These are phyloP conservation scores for Suhomyces terraborum DNA, from an alignment of 1,139 yeast species.

Conservation along the genomic window DNA sequence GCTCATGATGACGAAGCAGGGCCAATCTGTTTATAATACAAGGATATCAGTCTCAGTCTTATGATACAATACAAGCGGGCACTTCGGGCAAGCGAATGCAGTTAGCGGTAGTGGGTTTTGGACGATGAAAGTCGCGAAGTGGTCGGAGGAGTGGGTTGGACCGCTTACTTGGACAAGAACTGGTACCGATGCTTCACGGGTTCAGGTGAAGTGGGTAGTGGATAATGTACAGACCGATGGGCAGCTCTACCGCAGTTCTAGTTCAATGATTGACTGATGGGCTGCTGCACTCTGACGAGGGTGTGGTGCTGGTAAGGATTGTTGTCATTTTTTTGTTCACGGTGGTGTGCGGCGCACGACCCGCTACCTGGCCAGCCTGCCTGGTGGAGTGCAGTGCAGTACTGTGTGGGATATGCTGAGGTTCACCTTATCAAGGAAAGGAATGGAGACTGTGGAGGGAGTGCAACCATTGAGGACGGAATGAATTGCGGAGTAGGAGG, in stretches of 20 bases:
- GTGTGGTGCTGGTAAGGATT: conserved; percentile 13
- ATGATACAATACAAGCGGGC: conserved; percentile 8
- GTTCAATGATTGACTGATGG: conserved; percentile 9
- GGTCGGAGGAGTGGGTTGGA: conserved; percentile 2
- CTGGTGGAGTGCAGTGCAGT: too few relatives aligned
- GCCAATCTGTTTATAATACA: conserved; percentile 10
- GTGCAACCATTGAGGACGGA: too few relatives aligned
- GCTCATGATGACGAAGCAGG: conserved; percentile 7
- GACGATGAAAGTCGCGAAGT: conserved; percentile 8
- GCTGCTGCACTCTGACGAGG: conserved; percentile 9
- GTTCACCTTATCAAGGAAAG: too few relatives aligned
- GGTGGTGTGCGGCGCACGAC: conserved; percentile 13
- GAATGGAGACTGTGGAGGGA: too few relatives aligned
- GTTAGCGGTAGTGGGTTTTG: conserved; percentile 1
- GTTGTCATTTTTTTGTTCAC: conserved; percentile 16
- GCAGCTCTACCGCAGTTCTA: conserved; percentile 7
- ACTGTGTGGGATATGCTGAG: too few relatives aligned
- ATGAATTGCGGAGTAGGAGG: too few relatives aligned
- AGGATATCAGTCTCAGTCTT: conserved; percentile 7
- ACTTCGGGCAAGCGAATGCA: conserved; percentile 5
- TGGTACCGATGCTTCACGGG: conserved; percentile 1
- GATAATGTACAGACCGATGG: conserved; percentile 4
- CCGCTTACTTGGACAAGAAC: conserved; percentile 1
- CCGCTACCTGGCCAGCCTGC: too few relatives aligned
- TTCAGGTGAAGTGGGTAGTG: background rate